Evolutionary conservation across 257 asterid species (phyloP), one percentile per base, ranked within the genome.

Genomic region (Agastache rugosa): DNA sequence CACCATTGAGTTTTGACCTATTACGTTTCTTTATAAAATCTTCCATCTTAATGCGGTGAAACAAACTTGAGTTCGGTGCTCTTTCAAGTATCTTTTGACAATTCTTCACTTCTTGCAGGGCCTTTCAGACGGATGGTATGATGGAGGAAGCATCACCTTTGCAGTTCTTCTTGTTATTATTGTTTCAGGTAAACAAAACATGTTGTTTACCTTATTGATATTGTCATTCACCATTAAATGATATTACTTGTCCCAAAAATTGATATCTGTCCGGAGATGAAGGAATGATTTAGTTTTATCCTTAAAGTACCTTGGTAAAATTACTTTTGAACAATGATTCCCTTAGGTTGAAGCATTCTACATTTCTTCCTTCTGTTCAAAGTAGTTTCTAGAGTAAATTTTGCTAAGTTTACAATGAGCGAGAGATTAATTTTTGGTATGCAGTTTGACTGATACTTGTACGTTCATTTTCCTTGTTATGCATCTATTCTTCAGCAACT

Each of bases 81-180:
- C 14, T 51, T 61, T 75, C 23, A 54, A 3, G 29, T 35, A 35
- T 66, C 14, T 41, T 4, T 69, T 63, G n/a, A 55, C 14, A 15
- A 22, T 50, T 27, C 37, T 29, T 69, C 45, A 60, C 23, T 58
- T 79, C 64, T 61, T 73, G 56, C 80, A 93, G 99, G 99, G 99
- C 55, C 67, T 87, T 56, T 12, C 82, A 76, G 88, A 90, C 63
- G 99, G 99, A 71, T 94, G 97, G 99, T 90, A 90, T 81, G 99
- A 94, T 84, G 99, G 99, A 69, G 97, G 97, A 82, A 92, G 99
- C 89, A 94, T 94, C 67, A 73, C 90, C 56, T 92, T 94, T 82
- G 99, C 99, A 60, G 97, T 94, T 75, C 81, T 94, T 83, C 96
- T 94, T 75, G 97, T 94, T 81, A 92, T 94, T 78, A 68, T 86